These are phyloP conservation scores for Beauveria medogensis DNA, from an alignment of 2,329 filamentous ascomycete genomes.

Conservation along the genomic window DNA sequence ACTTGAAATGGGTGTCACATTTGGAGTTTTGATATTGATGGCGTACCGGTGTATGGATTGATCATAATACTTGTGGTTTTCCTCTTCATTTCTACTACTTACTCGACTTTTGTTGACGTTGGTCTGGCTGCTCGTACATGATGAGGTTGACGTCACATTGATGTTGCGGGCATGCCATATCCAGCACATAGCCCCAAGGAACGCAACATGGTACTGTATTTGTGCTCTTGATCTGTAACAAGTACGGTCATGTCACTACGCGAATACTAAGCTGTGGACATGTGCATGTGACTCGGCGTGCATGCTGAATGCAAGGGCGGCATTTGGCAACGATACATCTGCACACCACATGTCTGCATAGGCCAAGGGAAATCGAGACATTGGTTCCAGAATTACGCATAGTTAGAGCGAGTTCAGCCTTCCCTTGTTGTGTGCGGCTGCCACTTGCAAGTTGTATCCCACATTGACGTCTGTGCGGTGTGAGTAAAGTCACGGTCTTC, in stretches of 20 bases:
- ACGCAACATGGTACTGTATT: no score
- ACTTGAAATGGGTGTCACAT: not conserved
- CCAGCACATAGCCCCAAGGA: no score
- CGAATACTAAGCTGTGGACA: no score
- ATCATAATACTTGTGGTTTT: not conserved
- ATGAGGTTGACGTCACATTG: not conserved
- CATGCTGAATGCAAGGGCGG: not conserved
- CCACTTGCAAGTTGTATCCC: no score
- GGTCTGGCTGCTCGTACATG: not conserved
- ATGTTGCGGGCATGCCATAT: no score
- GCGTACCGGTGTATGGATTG: not conserved
- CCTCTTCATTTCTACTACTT: not conserved
- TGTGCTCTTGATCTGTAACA: no score
- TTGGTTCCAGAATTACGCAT: not conserved
- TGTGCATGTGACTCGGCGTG: not conserved
- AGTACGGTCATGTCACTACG: no score
- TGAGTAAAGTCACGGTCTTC: no score
- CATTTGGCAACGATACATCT: not conserved
- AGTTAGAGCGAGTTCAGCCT: not conserved
- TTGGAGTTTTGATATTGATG: not conserved
- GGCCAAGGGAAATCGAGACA: not conserved
- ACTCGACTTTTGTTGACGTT: not conserved
- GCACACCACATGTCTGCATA: no score
- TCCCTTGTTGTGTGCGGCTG: not conserved
- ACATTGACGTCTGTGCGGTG: no score